Base-by-base conservation (phyloP, 2,329 filamentous ascomycete genomes). In the Pseudogymnoascus verrucosus region DNA sequence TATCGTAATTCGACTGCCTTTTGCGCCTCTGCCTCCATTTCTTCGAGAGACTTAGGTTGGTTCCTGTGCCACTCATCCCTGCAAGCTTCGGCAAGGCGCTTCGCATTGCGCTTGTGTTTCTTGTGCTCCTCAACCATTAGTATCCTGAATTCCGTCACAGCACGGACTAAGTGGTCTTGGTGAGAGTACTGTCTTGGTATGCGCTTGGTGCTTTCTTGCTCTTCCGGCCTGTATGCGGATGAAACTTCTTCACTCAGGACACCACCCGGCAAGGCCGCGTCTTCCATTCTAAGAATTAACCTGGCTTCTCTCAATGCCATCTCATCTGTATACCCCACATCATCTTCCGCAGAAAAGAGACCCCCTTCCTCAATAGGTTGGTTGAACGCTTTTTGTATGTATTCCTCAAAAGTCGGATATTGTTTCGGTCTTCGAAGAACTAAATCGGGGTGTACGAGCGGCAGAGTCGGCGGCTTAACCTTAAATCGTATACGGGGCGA, bases 81-180 rank as follows among this genome's bases (percentile, higher is more conserved):
- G 69, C 90, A 91, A 51, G 90, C 88, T 70, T 90, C 85, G 1
- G 93, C 93, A 62, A 96, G 76, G 62, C 85, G 85, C 74, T 92
- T 96, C 1, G 93, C 93, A 2, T 83, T 80, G n/a, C 84, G 80
- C 37, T 85, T 85, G 75, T 98, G 93, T 11, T 87, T 82, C 67
- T 85, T 84, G 69, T 92, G 89, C 74, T 99, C 95, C 64, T 86
- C 84, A 2, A 88, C 76, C 77, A 98, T 84, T 37, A 98, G 80
- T 70, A 87, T 89, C 59, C 90, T 86, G 69, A 98, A 93, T 69
- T 93, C 89, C 11, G 88, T 73, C 64, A 89, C 88, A 66, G 96
- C 93, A 57, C 88, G 87, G 54, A 89, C 80, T 62, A 98, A 81
- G 72, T 98, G 90, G 71, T 98, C 93, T 71, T 86, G 84, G 69